Evolutionary conservation across 208 protist species (phyloP).

Genomic region (Balamuthia mandrillaris): DNA sequence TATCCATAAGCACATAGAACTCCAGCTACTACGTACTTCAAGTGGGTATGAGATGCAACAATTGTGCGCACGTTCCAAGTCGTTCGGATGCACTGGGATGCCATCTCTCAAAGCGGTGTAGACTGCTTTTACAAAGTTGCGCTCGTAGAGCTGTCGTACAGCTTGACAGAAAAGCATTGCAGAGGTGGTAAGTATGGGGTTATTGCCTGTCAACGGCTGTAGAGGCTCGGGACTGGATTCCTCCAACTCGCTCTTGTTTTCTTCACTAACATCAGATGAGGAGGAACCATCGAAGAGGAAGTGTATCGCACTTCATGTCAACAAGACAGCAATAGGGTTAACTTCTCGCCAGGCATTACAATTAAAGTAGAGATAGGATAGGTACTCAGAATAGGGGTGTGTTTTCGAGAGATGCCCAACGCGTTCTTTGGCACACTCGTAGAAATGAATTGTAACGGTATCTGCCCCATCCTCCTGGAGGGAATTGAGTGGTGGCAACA

Average conservation of each 20-base stretch:
- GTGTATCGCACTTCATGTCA: too few species aligned
- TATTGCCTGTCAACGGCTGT: background rate
- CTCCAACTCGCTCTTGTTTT: background rate
- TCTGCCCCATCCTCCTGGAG: background rate
- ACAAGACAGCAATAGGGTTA: too few species aligned
- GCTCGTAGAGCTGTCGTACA: constrained; percentile 7
- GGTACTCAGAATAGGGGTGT: background rate
- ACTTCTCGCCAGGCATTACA: background rate
- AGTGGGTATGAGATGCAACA: background rate
- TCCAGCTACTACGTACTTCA: background rate
- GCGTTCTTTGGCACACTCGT: constrained; percentile 12
- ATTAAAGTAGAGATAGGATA: background rate
- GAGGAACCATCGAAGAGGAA: too few species aligned
- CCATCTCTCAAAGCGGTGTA: constrained; percentile 29
- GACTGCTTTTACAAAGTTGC: constrained; percentile 29
- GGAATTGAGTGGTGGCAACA: constrained; percentile 10
- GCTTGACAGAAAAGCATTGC: background rate
- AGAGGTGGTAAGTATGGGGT: constrained; percentile 2
- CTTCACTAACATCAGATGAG: background rate
- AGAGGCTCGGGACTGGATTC: background rate
- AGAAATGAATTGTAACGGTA: constrained; percentile 8
- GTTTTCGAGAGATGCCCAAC: background rate
- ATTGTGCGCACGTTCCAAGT: background rate
- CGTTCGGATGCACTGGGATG: constrained; percentile 16
- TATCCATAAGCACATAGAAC: background rate